Evolutionary conservation across 768 basidiomycete genomes (phyloP).

Genomic region (Podaxis sp.): DNA sequence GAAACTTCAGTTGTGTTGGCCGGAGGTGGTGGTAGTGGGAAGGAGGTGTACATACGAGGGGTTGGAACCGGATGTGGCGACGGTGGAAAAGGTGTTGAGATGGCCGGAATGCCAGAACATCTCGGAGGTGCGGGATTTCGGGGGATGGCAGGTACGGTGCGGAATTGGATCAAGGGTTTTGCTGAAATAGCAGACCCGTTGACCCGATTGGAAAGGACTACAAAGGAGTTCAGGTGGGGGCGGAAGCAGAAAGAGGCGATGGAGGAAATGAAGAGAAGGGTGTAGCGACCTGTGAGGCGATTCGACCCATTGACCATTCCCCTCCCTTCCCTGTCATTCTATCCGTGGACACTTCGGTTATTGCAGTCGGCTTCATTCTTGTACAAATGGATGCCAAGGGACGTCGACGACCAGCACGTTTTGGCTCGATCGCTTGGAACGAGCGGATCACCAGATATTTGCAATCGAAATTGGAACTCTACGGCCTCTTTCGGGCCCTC

Average conservation of each 20-base stretch:
- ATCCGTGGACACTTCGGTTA: constrained; percentile 29
- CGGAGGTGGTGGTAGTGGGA: constrained; percentile 23
- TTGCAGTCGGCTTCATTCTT: constrained; percentile 26
- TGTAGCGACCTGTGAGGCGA: constrained; percentile 27
- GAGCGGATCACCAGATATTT: constrained; percentile 32
- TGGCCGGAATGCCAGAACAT: constrained; percentile 15
- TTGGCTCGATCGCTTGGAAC: constrained; percentile 34
- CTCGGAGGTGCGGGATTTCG: constrained; percentile 26
- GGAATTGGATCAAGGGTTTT: constrained; percentile 28
- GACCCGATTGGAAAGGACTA: constrained; percentile 14
- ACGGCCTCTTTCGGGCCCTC: constrained; percentile 31
- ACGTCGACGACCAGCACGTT: constrained; percentile 24
- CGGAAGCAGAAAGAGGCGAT: constrained; percentile 19
- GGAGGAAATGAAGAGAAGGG: constrained; percentile 25
- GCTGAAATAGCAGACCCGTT: constrained; percentile 22
- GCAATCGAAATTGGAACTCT: constrained; percentile 35
- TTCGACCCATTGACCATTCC: constrained; percentile 27
- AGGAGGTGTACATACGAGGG: constrained; percentile 29
- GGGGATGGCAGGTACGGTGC: constrained; percentile 25
- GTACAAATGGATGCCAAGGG: constrained; percentile 21
- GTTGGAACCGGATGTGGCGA: constrained; percentile 22
- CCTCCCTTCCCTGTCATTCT: constrained; percentile 26
- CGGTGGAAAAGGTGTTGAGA: constrained; percentile 20
- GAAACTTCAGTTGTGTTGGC: constrained; percentile 28
- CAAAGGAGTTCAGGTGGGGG: constrained; percentile 32